Evolutionary conservation across 2,329 filamentous ascomycete genomes (phyloP), one percentile per base, ranked within the genome.

Genomic region (Aspergillus alliaceus): DNA sequence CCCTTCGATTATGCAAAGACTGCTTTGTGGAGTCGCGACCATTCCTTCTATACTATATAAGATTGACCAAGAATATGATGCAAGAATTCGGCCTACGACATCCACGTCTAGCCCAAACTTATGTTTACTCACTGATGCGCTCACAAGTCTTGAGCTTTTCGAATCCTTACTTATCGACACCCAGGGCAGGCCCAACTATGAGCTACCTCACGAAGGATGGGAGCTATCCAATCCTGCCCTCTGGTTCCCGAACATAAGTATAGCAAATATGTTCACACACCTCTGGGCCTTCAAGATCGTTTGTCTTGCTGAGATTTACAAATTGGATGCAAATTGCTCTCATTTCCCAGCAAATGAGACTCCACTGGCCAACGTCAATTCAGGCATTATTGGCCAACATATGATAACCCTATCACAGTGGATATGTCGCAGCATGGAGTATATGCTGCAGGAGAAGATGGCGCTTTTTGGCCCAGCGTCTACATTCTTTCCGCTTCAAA

Each of bases 391-490:
- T 20, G 25, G 14, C 22, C 14, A 18, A 31, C 22, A 20, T 2
- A n/a, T 48, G 22, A 31, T 31, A 4, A 24, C 8, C 40, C 53
- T 73, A 1, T 68, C 68, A 1, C 56, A 51, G 0, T 67, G 65
- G 56, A 72, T 75, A 14, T 71, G 70, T 39, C 61, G 66, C 25
- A 75, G 74, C 39, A 72, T 73, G 42, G 67, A 72, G 6, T 79
- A 76, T 55, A 54, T 77, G 7, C 59, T 76, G 15, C 71, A 72
- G 54, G 72, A 76, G 18, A 68, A 74, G 20, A 75, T 78, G 71
- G 73, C 69, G 18, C 59, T 79, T 0, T 78, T 71, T 54, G 76
- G 77, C 0, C 70, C 71, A 3, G 71, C 72, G 0, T 77, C 76
- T 0, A 63, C 71, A 0, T 51, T 66, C 0, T 68, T 77, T 6